Conservation (phyloP, 1,284 basidiomycete genomes). For the Malassezia furfur region DNA sequence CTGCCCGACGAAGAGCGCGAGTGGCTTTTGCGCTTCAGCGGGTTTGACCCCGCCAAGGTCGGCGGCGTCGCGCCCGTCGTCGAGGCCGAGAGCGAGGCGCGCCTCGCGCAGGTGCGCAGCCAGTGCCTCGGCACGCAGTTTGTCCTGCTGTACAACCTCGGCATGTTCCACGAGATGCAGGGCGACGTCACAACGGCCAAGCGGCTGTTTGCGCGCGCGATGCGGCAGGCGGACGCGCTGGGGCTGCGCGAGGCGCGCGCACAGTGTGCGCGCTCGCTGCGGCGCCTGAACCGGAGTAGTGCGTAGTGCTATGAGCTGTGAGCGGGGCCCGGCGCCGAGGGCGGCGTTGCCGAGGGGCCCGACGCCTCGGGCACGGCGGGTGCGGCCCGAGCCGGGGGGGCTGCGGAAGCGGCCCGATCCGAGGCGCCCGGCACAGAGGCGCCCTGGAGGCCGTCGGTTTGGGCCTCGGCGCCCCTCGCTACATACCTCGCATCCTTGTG, state of each 20-base stretch:
- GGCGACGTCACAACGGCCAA: conserved; percentile 13
- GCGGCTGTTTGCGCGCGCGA: conserved; percentile 12
- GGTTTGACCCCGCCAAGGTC: conserved; percentile 13
- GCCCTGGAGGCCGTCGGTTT: too few species aligned
- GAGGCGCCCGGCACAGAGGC: too few species aligned
- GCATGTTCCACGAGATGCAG: conserved; percentile 24
- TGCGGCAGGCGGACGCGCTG: conserved; percentile 13
- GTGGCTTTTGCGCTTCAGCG: conserved; percentile 11
- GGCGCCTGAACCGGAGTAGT: conserved; percentile 12
- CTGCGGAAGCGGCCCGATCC: too few species aligned
- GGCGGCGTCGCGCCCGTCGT: not conserved
- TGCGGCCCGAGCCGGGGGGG: too few species aligned
- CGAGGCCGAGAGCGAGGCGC: conserved; percentile 17
- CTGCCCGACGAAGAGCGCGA: conserved; percentile 13
- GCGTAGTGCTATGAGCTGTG: not conserved
- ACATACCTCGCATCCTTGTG: conserved; percentile 15
- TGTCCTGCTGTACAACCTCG: conserved; percentile 41
- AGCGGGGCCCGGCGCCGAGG: too few species aligned
- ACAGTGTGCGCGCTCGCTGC: conserved; percentile 14
- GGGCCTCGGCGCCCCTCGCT: too few species aligned
- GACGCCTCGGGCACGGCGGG: too few species aligned
- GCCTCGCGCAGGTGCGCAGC: conserved; percentile 24
- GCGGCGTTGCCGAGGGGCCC: too few species aligned
- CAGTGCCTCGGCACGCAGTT: conserved; percentile 41
- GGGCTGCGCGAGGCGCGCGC: conserved; percentile 17